Conservation (phyloP, 1,284 basidiomycete genomes). For the Trichosporon faecale region DNA sequence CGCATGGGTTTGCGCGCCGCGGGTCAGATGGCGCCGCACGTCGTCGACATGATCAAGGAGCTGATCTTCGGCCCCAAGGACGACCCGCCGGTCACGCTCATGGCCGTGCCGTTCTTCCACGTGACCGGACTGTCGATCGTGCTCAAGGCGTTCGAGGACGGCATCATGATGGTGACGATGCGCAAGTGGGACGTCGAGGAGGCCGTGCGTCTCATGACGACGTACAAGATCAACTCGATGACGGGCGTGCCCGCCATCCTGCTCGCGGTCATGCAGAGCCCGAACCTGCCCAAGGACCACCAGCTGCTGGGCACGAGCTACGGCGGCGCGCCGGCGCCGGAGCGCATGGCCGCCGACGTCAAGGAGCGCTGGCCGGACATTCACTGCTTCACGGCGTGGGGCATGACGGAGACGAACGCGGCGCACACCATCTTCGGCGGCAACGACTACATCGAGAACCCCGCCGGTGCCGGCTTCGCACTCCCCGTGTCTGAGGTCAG, state of each 20-base stretch:
- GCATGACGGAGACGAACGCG: constrained; percentile 49
- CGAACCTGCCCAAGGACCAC: constrained; percentile 28
- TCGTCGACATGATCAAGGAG: constrained; percentile 33
- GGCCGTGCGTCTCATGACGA: constrained; percentile 33
- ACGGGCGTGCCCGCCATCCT: constrained; percentile 45
- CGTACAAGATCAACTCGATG: constrained; percentile 38
- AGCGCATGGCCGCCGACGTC: constrained; percentile 37
- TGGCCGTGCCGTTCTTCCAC: constrained; percentile 47
- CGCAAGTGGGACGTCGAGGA: constrained; percentile 39
- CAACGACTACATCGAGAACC: constrained; percentile 34
- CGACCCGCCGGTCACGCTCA: constrained; percentile 19
- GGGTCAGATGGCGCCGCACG: not conserved
- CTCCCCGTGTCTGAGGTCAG: constrained; percentile 37
- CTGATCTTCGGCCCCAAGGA: constrained; percentile 11
- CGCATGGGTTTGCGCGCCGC: not conserved
- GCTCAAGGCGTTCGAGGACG: constrained; percentile 37
- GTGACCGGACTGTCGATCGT: constrained; percentile 45
- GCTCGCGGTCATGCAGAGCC: constrained; percentile 35
- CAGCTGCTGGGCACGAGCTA: constrained; percentile 40
- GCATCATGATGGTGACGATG: constrained; percentile 41
- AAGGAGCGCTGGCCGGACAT: constrained; percentile 34
- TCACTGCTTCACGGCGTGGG: constrained; percentile 30
- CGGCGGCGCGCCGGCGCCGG: constrained; percentile 43
- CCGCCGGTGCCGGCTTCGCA: constrained; percentile 29
- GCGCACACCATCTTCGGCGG: constrained; percentile 40